A percentile compares a stretch with the other conserved stretches of the same genome.
phyloP scores from a whole-genome alignment of 1,284 basidiomycete species.

The Moesziomyces globuligerus region DNA sequence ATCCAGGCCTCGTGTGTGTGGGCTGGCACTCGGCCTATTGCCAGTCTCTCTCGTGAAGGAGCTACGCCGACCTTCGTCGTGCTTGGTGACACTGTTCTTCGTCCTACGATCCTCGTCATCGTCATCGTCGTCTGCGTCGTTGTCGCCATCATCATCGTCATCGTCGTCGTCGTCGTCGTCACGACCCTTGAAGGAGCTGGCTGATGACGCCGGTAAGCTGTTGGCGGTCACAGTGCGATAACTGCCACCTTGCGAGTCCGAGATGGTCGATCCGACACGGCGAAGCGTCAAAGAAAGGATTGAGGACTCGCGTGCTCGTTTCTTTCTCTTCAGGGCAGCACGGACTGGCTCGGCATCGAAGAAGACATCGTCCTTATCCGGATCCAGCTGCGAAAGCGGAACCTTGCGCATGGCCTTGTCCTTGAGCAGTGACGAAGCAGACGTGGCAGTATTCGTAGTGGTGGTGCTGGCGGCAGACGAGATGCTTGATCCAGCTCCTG shows the following conservation, averaged over 20 bases:
- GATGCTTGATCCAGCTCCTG: constrained; percentile 21
- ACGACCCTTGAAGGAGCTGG: constrained; percentile 17
- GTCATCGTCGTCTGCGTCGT: constrained; percentile 5
- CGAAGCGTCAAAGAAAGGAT: constrained; percentile 56
- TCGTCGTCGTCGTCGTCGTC: constrained; percentile 24
- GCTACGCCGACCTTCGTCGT: too few species aligned
- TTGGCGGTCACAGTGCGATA: constrained; percentile 21
- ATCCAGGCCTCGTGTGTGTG: constrained; percentile 10
- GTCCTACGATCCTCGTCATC: neutral
- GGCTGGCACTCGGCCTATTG: constrained; percentile 15
- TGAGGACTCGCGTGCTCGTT: constrained; percentile 51
- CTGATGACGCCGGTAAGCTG: constrained; percentile 14
- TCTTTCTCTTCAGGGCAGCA: constrained; percentile 56
- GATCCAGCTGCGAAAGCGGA: constrained; percentile 45
- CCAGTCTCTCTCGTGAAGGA: too few species aligned
- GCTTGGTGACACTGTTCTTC: too few species aligned
- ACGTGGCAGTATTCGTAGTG: constrained; percentile 4
- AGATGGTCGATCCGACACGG: constrained; percentile 54
- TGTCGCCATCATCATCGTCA: constrained; percentile 1
- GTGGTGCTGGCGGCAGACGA: constrained; percentile 30
- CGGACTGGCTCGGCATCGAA: constrained; percentile 54
- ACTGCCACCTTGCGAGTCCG: constrained; percentile 25
- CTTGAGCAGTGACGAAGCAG: constrained; percentile 27
- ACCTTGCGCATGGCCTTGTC: constrained; percentile 40
- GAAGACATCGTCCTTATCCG: constrained; percentile 56